Conservation (phyloP, 345 rosid genomes). For the Melaleuca quinquenervia region DNA sequence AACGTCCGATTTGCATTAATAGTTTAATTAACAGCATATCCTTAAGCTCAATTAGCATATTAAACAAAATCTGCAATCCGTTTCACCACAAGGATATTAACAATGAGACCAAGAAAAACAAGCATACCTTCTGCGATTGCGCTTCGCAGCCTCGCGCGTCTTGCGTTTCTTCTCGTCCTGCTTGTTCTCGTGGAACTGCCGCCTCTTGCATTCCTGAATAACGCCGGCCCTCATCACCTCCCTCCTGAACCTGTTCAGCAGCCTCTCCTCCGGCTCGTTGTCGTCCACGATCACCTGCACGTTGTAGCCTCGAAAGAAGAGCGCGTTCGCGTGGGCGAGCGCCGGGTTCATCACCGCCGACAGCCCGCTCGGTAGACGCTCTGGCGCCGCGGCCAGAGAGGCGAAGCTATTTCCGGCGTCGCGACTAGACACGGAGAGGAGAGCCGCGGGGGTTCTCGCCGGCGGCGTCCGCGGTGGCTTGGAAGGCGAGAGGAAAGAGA, state of each 20-base stretch:
- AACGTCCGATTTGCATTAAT: background rate
- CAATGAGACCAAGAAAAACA: background rate
- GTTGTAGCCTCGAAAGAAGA: slow-evolving; percentile 12
- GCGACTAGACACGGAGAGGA: slow-evolving; percentile 13
- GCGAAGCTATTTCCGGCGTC: slow-evolving; percentile 4
- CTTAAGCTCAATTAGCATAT: background rate
- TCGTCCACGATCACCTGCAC: slow-evolving; percentile 18
- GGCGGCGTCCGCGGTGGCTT: slow-evolving; percentile 20
- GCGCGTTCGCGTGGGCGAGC: slow-evolving; percentile 15
- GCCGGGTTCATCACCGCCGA: slow-evolving; percentile 13
- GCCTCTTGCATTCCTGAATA: slow-evolving; percentile 15
- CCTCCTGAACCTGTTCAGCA: slow-evolving; percentile 14
- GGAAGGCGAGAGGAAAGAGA: slow-evolving; percentile 51
- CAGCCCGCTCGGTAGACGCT: slow-evolving; percentile 2
- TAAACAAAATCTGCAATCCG: background rate
- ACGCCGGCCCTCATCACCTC: slow-evolving; percentile 24
- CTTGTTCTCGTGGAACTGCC: slow-evolving; percentile 16
- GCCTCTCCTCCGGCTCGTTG: slow-evolving; percentile 23
- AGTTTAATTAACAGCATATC: too few species aligned
- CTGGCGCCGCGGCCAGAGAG: slow-evolving; percentile 12
- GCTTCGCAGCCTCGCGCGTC: slow-evolving; percentile 13
- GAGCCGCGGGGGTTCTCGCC: background rate
- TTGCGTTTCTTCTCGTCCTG: slow-evolving; percentile 20
- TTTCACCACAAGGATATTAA: background rate
- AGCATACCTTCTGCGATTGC: slow-evolving; percentile 9